Conservation (phyloP, 345 rosid genomes). For the Sonneratia alba region DNA sequence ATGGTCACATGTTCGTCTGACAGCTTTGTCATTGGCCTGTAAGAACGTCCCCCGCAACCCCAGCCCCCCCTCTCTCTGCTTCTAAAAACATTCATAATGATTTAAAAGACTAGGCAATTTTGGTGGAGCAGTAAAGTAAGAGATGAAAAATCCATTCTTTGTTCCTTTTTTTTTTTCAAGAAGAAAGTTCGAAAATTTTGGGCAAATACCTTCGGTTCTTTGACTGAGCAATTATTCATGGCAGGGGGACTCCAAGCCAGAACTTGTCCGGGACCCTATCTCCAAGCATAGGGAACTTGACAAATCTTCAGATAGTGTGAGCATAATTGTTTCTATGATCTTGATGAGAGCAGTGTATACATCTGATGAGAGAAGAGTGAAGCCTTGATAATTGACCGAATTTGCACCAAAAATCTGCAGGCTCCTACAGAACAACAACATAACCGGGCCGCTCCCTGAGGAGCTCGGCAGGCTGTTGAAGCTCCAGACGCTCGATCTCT, state of each 20-base stretch:
- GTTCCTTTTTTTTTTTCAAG: no score
- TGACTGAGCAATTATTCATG: background rate
- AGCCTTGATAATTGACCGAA: background rate
- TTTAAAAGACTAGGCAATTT: background rate
- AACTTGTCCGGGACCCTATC: slow-evolving; percentile 17
- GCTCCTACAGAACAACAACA: slow-evolving; percentile 68
- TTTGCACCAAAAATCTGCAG: background rate
- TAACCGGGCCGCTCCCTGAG: slow-evolving; percentile 70
- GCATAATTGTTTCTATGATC: background rate
- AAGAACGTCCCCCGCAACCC: slow-evolving; percentile 6
- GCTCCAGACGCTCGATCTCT: slow-evolving; percentile 89
- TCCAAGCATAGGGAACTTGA: slow-evolving; percentile 20
- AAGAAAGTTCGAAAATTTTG: no score
- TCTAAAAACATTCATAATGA: background rate
- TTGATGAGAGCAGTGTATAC: background rate
- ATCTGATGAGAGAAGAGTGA: background rate
- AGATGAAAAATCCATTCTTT: no score
- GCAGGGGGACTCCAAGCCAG: slow-evolving; percentile 22
- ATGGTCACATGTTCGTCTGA: slow-evolving; percentile 19
- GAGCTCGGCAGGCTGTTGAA: slow-evolving; percentile 65
- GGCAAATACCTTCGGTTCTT: background rate
- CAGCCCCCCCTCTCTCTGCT: background rate
- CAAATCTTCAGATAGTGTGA: slow-evolving; percentile 21
- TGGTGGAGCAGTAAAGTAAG: background rate
- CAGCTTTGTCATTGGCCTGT: slow-evolving; percentile 19